Percentiles rank a stretch among this genome's conserved stretches.
These are phyloP conservation scores for Hemileia vastatrix DNA, from an alignment of 1,284 basidiomycete genomes.

Conservation along the genomic window DNA sequence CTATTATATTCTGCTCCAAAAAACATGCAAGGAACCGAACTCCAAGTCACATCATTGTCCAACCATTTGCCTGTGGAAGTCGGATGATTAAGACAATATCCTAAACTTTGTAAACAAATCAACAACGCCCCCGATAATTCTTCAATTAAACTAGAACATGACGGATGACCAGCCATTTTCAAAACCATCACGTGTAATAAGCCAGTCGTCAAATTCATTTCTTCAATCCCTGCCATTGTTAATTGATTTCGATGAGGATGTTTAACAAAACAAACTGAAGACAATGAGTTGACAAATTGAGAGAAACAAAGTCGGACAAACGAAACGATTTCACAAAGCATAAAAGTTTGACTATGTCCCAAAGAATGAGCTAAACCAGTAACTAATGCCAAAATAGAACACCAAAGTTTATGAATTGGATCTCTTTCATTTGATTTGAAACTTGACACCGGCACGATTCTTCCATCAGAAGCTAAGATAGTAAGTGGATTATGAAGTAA, in stretches of 20 bases:
- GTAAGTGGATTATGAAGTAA: constrained; percentile 21
- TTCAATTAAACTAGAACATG: constrained; percentile 11
- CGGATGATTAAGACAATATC: constrained; percentile 21
- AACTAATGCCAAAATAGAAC: constrained; percentile 20
- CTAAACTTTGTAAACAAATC: constrained; percentile 14
- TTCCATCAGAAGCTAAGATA: constrained; percentile 12
- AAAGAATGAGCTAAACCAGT: constrained; percentile 15
- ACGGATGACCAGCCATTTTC: constrained; percentile 17
- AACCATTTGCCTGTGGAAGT: constrained; percentile 21
- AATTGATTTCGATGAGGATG: constrained; percentile 6
- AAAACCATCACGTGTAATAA: constrained; percentile 11
- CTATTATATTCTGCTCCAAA: too few relatives aligned
- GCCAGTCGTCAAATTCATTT: constrained; percentile 11
- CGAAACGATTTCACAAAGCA: constrained; percentile 20
- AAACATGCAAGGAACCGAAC: too few relatives aligned
- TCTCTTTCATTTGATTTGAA: constrained; percentile 7
- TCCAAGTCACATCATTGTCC: constrained; percentile 20
- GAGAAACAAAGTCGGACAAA: constrained; percentile 20
- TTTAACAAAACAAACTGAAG: constrained; percentile 5
- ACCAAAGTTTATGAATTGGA: constrained; percentile 20
- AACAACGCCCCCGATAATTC: constrained; percentile 10
- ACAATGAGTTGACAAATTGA: constrained; percentile 12
- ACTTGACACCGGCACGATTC: constrained; percentile 16
- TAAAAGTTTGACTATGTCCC: constrained; percentile 18
- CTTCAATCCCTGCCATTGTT: constrained; percentile 16